Evolutionary conservation across 83 land plant species (phyloP), one percentile per base, ranked within the genome.

Genomic region (Picea engelmannii): DNA sequence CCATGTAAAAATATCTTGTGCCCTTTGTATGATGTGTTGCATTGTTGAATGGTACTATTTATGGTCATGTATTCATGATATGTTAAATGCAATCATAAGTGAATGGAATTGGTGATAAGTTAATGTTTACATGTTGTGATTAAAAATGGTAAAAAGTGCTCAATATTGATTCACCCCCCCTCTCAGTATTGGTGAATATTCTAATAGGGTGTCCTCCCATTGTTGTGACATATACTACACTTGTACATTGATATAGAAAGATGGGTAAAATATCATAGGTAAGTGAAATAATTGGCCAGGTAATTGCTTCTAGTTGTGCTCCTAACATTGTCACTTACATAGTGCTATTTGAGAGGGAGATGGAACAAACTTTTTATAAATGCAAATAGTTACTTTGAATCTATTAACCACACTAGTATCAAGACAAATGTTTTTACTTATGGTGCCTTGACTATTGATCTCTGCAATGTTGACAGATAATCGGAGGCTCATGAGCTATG

Each of bases 211-310:
- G 93, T 83, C 64, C 82, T 40, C 94, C 94, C 18, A 89, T 84
- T 68, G 90, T 89, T 20, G 94, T 92, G 66, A 87, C 96, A n/a
- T 96, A 92, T 79, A 95, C 93, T 23, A 82, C 99, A 21, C 87
- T 93, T 44, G 88, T 96, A 66, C 93, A 92, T 85, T 91, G 88
- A 62, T 90, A 87, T 47, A 86, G 90, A 25, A 90, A 89, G 83
- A 88, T 86, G 63, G 91, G 83, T 58, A 83, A 70, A 44, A 47
- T 87, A 5, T 73, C 79, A 0, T 78, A 80, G 69, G 96, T 94
- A 24, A 83, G 84, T 83, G 73, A 90, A 31, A 85, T 92, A 24
- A 90, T 87, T 83, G 82, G 84, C 42, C 85, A 62, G 23, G 92
- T 94, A 93, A 65, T 83, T 25, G 78, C 84, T 17, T 61, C 82